Conservation (phyloP, 352 stramenopile genomes). For the Pilasporangium apinafurcum region DNA sequence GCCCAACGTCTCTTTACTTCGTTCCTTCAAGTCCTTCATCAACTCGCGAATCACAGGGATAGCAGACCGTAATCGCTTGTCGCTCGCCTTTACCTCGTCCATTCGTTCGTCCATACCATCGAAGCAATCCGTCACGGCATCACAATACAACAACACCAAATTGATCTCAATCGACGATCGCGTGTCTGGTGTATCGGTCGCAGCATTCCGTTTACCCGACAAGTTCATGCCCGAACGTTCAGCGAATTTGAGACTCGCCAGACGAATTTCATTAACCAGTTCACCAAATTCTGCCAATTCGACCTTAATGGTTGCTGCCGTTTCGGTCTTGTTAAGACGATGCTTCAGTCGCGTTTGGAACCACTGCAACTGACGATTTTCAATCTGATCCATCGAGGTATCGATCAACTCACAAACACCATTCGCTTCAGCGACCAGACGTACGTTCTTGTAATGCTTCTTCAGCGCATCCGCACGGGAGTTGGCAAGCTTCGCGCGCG, state of each 20-base stretch:
- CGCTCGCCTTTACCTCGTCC: slow-evolving; percentile 74
- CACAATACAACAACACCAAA: slow-evolving; percentile 51
- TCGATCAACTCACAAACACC: slow-evolving; percentile 74
- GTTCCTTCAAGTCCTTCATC: slow-evolving; percentile 58
- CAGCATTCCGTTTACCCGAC: slow-evolving; percentile 68
- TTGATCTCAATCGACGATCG: slow-evolving; percentile 71
- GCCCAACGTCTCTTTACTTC: slow-evolving; percentile 41
- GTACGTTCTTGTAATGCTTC: slow-evolving; percentile 86
- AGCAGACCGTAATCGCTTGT: slow-evolving; percentile 71
- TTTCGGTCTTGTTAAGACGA: slow-evolving; percentile 62
- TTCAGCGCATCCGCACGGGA: slow-evolving; percentile 71
- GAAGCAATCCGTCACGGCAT: slow-evolving; percentile 67
- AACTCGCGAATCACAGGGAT: slow-evolving; percentile 55
- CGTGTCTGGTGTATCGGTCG: slow-evolving; percentile 63
- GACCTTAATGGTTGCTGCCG: slow-evolving; percentile 81
- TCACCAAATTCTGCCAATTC: slow-evolving; percentile 78
- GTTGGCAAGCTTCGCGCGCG: slow-evolving; percentile 60
- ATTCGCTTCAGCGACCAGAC: slow-evolving; percentile 74
- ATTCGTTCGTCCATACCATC: slow-evolving; percentile 77
- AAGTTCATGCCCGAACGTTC: slow-evolving; percentile 85
- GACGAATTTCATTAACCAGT: slow-evolving; percentile 75
- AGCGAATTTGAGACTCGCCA: slow-evolving; percentile 71
- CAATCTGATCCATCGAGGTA: slow-evolving; percentile 66
- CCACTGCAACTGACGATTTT: slow-evolving; percentile 62
- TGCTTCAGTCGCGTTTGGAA: slow-evolving; percentile 75